Conservation (phyloP, 257 asterid genomes). For the Primulina huaijiensis region DNA sequence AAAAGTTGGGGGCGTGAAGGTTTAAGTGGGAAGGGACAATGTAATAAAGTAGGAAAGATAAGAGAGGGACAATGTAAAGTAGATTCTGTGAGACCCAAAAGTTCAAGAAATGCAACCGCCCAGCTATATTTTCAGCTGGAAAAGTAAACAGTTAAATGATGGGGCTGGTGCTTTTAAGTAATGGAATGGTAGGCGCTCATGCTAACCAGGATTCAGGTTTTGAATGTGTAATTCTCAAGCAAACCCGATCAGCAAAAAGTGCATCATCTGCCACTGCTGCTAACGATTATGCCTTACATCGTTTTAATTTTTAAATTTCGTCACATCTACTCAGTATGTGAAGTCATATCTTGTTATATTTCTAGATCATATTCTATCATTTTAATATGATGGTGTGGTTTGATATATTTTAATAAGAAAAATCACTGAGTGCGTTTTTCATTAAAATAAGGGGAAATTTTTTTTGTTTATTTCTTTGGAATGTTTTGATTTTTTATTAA, state of each 20-base stretch:
- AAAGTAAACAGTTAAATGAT: constrained; percentile 29
- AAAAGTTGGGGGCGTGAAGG: not conserved
- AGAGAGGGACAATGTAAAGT: constrained; percentile 5
- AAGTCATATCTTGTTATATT: not conserved
- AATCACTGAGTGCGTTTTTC: too few relatives aligned
- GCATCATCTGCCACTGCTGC: constrained; percentile 2
- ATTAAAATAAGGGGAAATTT: too few relatives aligned
- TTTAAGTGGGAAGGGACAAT: constrained; percentile 4
- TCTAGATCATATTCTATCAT: too few relatives aligned
- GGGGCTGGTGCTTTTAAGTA: constrained; percentile 37
- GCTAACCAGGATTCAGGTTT: constrained; percentile 1
- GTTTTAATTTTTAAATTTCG: too few relatives aligned
- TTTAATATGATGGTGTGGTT: too few relatives aligned
- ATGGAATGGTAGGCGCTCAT: constrained; percentile 38
- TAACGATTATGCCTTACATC: too few relatives aligned
- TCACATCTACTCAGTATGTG: too few relatives aligned
- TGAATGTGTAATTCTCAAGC: constrained; percentile 17
- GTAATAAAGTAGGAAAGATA: not conserved
- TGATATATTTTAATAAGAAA: too few relatives aligned
- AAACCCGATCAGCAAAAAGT: constrained; percentile 12
- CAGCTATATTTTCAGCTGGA: constrained; percentile 18
- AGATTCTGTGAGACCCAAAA: constrained; percentile 14
- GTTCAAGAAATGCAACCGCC: constrained; percentile 26
- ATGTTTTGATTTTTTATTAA: too few relatives aligned
- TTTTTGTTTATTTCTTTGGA: too few relatives aligned